Base-by-base conservation (phyloP, 257 asterid species). In the Verbascum thapsus region DNA sequence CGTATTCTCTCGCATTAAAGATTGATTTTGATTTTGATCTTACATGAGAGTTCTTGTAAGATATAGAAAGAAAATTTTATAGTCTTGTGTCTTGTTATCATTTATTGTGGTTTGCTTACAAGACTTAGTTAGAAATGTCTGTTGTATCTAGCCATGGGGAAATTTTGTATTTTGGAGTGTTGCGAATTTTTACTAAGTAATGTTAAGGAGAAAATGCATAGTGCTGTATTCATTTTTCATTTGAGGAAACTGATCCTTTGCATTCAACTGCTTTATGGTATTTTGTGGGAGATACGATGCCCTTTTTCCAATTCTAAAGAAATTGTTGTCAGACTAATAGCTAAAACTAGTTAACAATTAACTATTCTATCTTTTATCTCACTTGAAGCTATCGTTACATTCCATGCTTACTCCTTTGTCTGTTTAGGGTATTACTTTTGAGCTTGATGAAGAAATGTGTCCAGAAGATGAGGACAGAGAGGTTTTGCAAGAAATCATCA, bases 401-500 rank as follows among this genome's bases (percentile, higher is more conserved):
- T 26, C 10, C 49, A 11, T 67, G 67, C 56, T 71, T 30, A 40
- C 49, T 44, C 22, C 42, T 58, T 59, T 61, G 15, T 54, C 66
- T 57, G 38, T 60, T 50, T 89, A 92, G 95, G 96, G 96, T 6
- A 74, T 73, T 43, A 70, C 91, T 34, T 87, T 83, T 64, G 95
- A 82, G 66, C 86, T 94, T 68, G 92, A 81, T 74, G 90, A 85
- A 45, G 77, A 65, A 23, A 70, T 81, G 73, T 26, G 32, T 5
- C 32, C 32, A 26, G 85, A 74, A 26, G 84, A 73, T 58, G 84
- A 72, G 35, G 88, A 84, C 49, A 76, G 83, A 65, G 82, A 76
- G 44, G 78, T 58, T 45, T 69, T 84, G 39, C 85, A 81, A 68
- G 85, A 72, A 66, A 79, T 76, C 7, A 63, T 84, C 59, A 84